phyloP scores from a whole-genome alignment of 2,329 filamentous ascomycete genomes.

The Paecilomyces fulvus region DNA sequence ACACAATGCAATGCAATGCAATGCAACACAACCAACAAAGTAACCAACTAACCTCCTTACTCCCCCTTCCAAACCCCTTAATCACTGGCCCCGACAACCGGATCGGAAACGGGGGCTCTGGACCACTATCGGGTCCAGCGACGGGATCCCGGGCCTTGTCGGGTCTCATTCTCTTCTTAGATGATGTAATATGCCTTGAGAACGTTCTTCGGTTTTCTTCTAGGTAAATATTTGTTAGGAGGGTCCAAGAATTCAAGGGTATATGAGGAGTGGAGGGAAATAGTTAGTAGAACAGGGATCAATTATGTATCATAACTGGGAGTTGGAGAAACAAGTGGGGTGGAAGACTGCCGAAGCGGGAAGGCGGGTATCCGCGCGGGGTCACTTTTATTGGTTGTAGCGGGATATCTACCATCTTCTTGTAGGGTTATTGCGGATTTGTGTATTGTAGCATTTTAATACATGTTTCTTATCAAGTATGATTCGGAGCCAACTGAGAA shows the following conservation, averaged over 20 bases:
- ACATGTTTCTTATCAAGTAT: background rate
- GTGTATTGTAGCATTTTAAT: background rate
- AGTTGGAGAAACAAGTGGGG: background rate
- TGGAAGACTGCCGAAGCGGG: background rate
- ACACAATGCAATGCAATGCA: background rate
- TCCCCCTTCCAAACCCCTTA: slow-evolving; percentile 86
- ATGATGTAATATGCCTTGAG: background rate
- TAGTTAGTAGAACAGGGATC: background rate
- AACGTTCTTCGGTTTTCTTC: background rate
- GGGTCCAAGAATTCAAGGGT: background rate
- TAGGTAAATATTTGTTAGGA: background rate
- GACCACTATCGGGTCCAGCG: slow-evolving; percentile 65
- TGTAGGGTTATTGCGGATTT: background rate
- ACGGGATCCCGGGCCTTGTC: slow-evolving; percentile 55
- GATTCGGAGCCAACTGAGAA: background rate
- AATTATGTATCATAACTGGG: background rate
- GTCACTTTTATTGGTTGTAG: background rate
- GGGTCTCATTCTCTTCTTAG: slow-evolving; percentile 33
- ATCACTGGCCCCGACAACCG: slow-evolving; percentile 80
- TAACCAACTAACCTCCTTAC: slow-evolving; percentile 63
- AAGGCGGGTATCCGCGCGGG: background rate
- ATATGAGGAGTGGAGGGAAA: background rate
- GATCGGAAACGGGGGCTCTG: slow-evolving; percentile 71
- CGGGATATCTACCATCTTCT: background rate
- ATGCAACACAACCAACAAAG: background rate